phyloP scores from a whole-genome alignment of 1,139 yeast species.

The Pichia kudriavzevii region DNA sequence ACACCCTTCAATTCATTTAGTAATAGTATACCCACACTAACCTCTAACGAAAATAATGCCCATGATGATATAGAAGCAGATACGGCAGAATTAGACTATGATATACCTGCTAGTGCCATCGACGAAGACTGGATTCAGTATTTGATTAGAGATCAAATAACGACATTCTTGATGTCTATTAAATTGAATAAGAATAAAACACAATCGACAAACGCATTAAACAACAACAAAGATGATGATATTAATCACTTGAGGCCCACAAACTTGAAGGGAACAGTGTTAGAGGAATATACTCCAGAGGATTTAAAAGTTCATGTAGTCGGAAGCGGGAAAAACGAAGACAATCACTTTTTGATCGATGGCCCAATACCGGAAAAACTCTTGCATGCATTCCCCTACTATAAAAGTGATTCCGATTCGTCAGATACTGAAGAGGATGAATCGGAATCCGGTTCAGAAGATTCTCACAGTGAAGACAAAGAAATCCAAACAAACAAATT shows the following conservation, averaged over 20 bases:
- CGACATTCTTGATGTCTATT: constrained; percentile 7
- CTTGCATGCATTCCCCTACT: constrained; percentile 26
- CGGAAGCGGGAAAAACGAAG: constrained; percentile 15
- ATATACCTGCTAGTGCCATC: constrained; percentile 15
- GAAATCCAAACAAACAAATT: constrained; percentile 6
- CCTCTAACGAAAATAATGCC: constrained; percentile 2
- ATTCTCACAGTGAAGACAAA: constrained; percentile 5
- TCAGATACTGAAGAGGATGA: constrained; percentile 13
- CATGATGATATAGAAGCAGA: constrained; percentile 3
- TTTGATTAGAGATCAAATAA: constrained; percentile 24
- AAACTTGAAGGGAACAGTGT: constrained; percentile 21
- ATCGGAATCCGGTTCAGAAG: constrained; percentile 5
- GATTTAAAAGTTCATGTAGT: constrained; percentile 17
- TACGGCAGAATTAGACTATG: constrained; percentile 12
- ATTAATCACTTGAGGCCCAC: constrained; percentile 17
- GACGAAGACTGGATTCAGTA: constrained; percentile 29
- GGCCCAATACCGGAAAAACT: constrained; percentile 30
- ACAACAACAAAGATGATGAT: constrained; percentile 1
- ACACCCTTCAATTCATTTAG: too few relatives aligned
- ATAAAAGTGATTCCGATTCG: constrained; percentile 21
- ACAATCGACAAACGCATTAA: constrained; percentile 7
- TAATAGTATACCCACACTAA: constrained; percentile 1
- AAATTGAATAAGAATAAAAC: constrained; percentile 3
- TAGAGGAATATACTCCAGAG: constrained; percentile 22
- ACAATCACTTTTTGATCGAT: constrained; percentile 24